Conservation (phyloP, 2,329 filamentous ascomycete genomes). For the Botrytis squamosa region DNA sequence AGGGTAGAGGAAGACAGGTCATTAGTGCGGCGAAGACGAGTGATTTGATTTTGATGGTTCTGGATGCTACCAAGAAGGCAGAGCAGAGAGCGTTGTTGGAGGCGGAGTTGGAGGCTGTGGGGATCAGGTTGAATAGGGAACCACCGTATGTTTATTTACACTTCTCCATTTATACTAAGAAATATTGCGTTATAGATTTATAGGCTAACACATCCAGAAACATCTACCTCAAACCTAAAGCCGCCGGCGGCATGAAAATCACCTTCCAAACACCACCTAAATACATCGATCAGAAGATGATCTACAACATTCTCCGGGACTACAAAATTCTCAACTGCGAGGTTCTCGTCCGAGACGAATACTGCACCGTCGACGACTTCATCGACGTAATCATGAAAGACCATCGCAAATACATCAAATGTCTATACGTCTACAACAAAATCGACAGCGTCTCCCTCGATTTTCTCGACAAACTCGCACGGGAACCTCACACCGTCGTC, state of each 20-base stretch:
- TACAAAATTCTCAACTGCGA: constrained; percentile 99
- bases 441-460: constrained; percentile 93
- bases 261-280: constrained; percentile 91
- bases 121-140: constrained; percentile 87
- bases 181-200: background rate
- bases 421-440: constrained; percentile 99
- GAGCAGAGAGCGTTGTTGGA: constrained; percentile 90
- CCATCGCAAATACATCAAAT: constrained; percentile 92
- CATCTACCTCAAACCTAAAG: constrained; percentile 95
- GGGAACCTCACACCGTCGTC: constrained; percentile 90
- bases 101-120: constrained; percentile 89
- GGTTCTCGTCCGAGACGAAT: constrained; percentile 90
- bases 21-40: constrained; percentile 98
- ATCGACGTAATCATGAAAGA: constrained; percentile 99
- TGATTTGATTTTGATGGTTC: constrained; percentile 92
- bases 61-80: constrained; percentile 94
- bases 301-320: constrained; percentile 95
- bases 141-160: constrained; percentile 64
- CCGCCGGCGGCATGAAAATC: constrained; percentile 97
- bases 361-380: constrained; percentile 94
- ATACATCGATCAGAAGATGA: constrained; percentile 92
- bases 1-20: constrained; percentile 91
- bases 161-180: background rate
- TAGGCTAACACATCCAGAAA: constrained; percentile 56
- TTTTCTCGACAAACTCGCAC: constrained; percentile 86